phyloP scores from a whole-genome alignment of 2,329 filamentous ascomycete genomes.

The Shiraia bambusicola region DNA sequence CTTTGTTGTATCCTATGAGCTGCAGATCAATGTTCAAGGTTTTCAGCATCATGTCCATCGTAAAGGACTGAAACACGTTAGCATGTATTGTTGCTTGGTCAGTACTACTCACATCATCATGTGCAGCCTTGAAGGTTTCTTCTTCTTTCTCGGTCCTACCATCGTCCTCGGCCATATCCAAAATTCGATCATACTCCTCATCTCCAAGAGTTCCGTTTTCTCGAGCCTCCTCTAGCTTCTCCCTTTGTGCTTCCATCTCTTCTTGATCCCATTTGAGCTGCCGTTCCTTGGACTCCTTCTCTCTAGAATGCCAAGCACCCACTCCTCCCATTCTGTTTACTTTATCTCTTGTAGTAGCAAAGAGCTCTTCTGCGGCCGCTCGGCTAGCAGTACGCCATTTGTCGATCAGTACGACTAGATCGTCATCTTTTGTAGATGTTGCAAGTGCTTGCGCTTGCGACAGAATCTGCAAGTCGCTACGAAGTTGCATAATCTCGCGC shows the following conservation, averaged over 20 bases:
- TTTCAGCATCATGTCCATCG: slow-evolving; percentile 69
- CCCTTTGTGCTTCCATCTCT: slow-evolving; percentile 42
- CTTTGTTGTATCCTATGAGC: slow-evolving; percentile 64
- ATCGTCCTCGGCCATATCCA: slow-evolving; percentile 39
- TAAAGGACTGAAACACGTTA: slow-evolving; percentile 54
- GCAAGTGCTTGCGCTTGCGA: slow-evolving; percentile 44
- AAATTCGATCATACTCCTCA: slow-evolving; percentile 51
- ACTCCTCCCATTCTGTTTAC: slow-evolving; percentile 66
- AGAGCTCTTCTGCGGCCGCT: slow-evolving; percentile 68
- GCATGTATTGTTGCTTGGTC: neutral
- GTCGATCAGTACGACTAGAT: slow-evolving; percentile 57
- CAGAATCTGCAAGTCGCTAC: slow-evolving; percentile 45
- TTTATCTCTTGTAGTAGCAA: slow-evolving; percentile 60
- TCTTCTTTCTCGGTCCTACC: slow-evolving; percentile 49
- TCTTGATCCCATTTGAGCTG: slow-evolving; percentile 43
- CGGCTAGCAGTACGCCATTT: slow-evolving; percentile 65
- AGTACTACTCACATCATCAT: slow-evolving; percentile 44
- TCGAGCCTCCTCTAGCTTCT: slow-evolving; percentile 47
- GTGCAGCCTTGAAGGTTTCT: slow-evolving; percentile 33
- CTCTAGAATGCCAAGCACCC: slow-evolving; percentile 52
- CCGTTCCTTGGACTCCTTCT: slow-evolving; percentile 38
- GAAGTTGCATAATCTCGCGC: slow-evolving; percentile 36
- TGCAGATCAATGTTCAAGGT: slow-evolving; percentile 64
- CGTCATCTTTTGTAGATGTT: slow-evolving; percentile 49
- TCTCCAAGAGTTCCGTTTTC: slow-evolving; percentile 44